These are phyloP conservation scores for Silene latifolia DNA, from an alignment of 148 eudicot genomes.

Conservation along the genomic window DNA sequence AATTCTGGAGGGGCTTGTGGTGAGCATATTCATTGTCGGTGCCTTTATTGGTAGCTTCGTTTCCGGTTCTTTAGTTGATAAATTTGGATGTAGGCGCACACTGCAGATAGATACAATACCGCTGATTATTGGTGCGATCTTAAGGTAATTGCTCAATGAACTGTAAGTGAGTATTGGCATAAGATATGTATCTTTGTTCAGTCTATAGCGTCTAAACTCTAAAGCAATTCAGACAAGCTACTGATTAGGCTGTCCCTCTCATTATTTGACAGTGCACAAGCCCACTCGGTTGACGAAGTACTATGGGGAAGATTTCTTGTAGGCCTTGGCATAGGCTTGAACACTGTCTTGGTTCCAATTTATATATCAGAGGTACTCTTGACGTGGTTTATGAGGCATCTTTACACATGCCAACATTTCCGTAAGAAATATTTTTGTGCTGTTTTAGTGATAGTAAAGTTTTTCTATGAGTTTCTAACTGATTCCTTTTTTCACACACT, in stretches of 20 bases:
- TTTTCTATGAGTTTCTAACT: too few species aligned
- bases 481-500: background rate
- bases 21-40: slow-evolving; percentile 78
- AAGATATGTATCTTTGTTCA: background rate
- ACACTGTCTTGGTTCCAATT: slow-evolving; percentile 78
- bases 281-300: slow-evolving; percentile 65
- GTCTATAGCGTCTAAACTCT: background rate
- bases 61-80: slow-evolving; percentile 53
- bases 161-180: slow-evolving; percentile 8
- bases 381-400: background rate
- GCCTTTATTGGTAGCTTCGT: slow-evolving; percentile 69
- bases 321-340: slow-evolving; percentile 84
- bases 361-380: slow-evolving; percentile 79
- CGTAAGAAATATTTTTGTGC: too few species aligned
- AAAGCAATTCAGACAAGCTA: background rate
- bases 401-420: background rate
- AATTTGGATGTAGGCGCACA: slow-evolving; percentile 67
- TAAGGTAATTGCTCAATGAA: slow-evolving; percentile 45
- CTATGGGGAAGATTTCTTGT: slow-evolving; percentile 78
- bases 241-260: slow-evolving; percentile 3
- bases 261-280: slow-evolving; percentile 62
- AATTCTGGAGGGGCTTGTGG: slow-evolving; percentile 73
- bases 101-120: slow-evolving; percentile 71
- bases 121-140: slow-evolving; percentile 62
- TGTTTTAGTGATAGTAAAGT: too few species aligned